Percentiles rank a stretch among this genome's conserved stretches.
Evolutionary conservation across 106 monocot species (phyloP).

Genomic region (Dendrobium huoshanense): DNA sequence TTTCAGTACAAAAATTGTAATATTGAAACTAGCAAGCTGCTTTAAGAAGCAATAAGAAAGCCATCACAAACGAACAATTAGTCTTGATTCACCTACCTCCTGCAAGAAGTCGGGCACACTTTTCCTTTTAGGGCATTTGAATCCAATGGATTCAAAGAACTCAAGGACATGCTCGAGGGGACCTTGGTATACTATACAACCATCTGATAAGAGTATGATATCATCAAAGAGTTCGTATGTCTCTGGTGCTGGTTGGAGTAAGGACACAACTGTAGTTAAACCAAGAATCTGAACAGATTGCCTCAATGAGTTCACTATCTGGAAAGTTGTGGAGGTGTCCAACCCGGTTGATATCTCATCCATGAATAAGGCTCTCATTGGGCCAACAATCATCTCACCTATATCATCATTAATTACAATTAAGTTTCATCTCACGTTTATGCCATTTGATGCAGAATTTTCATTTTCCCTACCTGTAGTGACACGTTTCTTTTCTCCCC

Average conservation of each 20-base stretch:
- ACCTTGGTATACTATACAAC: conserved; percentile 20
- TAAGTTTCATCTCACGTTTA: background rate
- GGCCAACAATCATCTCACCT: conserved; percentile 19
- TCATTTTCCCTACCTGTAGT: conserved; percentile 22
- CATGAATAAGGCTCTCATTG: conserved; percentile 19
- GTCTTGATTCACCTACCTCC: background rate
- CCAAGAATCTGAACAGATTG: conserved; percentile 20
- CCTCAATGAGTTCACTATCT: conserved; percentile 17
- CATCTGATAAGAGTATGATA: conserved; percentile 21
- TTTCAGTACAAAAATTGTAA: too few relatives aligned
- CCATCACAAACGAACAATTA: too few relatives aligned
- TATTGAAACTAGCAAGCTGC: too few relatives aligned
- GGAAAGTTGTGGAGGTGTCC: conserved; percentile 18
- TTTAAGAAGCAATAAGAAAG: too few relatives aligned
- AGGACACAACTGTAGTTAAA: conserved; percentile 10
- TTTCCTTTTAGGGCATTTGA: background rate
- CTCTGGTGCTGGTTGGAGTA: conserved; percentile 27
- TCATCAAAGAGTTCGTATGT: conserved; percentile 24
- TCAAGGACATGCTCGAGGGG: conserved; percentile 14
- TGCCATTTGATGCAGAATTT: background rate
- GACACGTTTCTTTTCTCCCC: conserved; percentile 41
- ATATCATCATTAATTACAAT: background rate
- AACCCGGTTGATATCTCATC: conserved; percentile 23
- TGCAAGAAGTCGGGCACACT: background rate
- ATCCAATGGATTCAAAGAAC: conserved; percentile 13